Evolutionary conservation across 1,284 basidiomycete species (phyloP), one percentile per base, ranked within the genome.

Genomic region (Chalciporus sp.): DNA sequence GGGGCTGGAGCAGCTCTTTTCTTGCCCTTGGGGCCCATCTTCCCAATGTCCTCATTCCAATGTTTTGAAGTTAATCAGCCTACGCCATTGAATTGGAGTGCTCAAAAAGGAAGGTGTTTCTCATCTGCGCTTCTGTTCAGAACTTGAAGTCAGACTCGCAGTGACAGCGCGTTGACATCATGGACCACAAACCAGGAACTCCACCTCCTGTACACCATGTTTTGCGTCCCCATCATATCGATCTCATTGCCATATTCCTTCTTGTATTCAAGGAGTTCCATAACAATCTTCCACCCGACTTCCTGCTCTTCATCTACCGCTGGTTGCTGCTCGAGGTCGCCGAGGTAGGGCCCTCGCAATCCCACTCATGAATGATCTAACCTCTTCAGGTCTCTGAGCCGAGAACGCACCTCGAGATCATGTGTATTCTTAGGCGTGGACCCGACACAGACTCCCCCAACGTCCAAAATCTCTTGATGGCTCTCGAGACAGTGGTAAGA

Each of bases 181-280:
- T 71, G 70, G 64, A 68, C 12, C 55, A 69, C 57, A 58, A 44
- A 49, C 64, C 61, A 4, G 66, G 66, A 7, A 71, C 71, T 17
- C 80, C 79, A 50, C 83, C 84, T 3, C 82, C 84, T 1, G 78
- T 79, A 7, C 78, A 82, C 50, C 84, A 88, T 68, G 74, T 81
- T 49, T 75, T 89, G 29, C 77, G 83, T 52, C 88, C 90, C 2
- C 90, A 92, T 62, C 90, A 92, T 65, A 73, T 92, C 42, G 78
- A 79, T 47, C 71, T 91, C 14, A 72, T 91, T 28, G 78, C 79
- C 39, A 72, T 90, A 35, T 74, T 90, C 37, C 72, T 82, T 54
- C 72, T 85, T 11, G 71, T 79, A 2, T 87, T 85, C 67, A 82
- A 82, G 60, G 81, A 84, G 54, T 76, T 77, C 49, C 69, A 74